These are phyloP conservation scores for Cocos nucifera DNA, from an alignment of 176 grass and related monocot species.

Conservation along the genomic window DNA sequence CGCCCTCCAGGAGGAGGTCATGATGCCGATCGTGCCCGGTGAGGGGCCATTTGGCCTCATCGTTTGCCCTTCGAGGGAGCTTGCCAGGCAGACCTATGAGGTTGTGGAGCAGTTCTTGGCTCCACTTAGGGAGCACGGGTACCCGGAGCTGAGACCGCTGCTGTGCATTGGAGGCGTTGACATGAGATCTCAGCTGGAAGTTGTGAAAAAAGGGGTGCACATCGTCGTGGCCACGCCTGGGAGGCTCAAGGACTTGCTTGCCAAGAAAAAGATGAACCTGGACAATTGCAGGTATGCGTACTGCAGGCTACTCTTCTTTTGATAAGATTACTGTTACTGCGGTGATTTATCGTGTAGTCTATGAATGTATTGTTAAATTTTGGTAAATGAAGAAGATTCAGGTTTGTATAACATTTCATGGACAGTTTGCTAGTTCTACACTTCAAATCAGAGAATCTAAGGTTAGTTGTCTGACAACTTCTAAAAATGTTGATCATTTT, in stretches of 20 bases:
- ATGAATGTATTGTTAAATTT: too few species aligned
- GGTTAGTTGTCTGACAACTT: too few species aligned
- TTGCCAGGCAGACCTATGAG: slow-evolving; percentile 84
- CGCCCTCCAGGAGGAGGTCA: slow-evolving; percentile 66
- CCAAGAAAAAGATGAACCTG: slow-evolving; percentile 97
- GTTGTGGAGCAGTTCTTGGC: slow-evolving; percentile 59
- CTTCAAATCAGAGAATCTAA: too few species aligned
- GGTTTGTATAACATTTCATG: too few species aligned
- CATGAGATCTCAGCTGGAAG: slow-evolving; percentile 71
- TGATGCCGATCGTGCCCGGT: slow-evolving; percentile 81
- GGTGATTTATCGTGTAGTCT: not conserved
- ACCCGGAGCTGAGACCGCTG: slow-evolving; percentile 65
- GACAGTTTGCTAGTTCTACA: too few species aligned
- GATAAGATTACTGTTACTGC: too few species aligned
- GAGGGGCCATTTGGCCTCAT: slow-evolving; percentile 81
- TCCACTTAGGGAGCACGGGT: slow-evolving; percentile 42
- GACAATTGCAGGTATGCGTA: slow-evolving; percentile 71
- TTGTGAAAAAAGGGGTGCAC: slow-evolving; percentile 79
- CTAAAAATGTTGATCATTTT: too few species aligned
- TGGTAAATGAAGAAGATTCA: too few species aligned
- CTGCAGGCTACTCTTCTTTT: not conserved
- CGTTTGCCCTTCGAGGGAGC: slow-evolving; percentile 76
- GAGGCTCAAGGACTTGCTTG: slow-evolving; percentile 79
- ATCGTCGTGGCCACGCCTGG: slow-evolving; percentile 86
- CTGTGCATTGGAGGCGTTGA: slow-evolving; percentile 83